Conservation (phyloP, 169 alveolate species). For the Amoebophrya sp. region DNA sequence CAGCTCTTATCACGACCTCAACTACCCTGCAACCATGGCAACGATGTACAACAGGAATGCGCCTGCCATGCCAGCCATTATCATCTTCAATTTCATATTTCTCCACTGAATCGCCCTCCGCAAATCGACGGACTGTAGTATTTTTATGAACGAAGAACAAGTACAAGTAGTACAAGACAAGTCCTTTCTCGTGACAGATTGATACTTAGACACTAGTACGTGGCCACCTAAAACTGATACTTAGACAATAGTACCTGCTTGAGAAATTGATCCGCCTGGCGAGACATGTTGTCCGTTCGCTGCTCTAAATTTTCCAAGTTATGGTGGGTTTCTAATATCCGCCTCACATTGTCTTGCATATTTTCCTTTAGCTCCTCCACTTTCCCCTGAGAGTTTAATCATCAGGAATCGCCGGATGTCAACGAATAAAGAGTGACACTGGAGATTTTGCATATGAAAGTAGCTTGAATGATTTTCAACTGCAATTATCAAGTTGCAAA, state of each 20-base stretch:
- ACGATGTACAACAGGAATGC: background rate
- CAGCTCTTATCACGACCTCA: too few relatives aligned
- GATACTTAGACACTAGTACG: too few relatives aligned
- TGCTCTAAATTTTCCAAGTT: background rate
- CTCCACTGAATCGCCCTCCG: background rate
- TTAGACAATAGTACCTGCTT: background rate
- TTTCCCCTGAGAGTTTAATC: background rate
- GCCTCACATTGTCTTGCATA: background rate
- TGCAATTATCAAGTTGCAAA: too few relatives aligned
- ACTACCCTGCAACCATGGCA: background rate
- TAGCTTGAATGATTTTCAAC: too few relatives aligned
- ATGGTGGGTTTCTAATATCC: background rate
- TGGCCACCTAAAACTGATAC: background rate
- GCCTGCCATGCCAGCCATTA: background rate
- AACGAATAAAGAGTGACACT: too few relatives aligned
- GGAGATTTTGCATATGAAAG: too few relatives aligned
- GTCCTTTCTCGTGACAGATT: too few relatives aligned
- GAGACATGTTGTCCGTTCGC: background rate
- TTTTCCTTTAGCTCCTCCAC: background rate
- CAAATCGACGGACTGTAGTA: background rate
- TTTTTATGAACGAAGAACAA: background rate
- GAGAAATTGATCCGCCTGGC: conserved; percentile 7
- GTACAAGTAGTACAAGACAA: too few relatives aligned
- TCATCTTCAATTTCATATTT: background rate
- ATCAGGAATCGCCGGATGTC: too few relatives aligned